Evolutionary conservation across 805 yeast genomes (phyloP), one percentile per base, ranked within the genome.

Genomic region (Yarrowia divulgata): DNA sequence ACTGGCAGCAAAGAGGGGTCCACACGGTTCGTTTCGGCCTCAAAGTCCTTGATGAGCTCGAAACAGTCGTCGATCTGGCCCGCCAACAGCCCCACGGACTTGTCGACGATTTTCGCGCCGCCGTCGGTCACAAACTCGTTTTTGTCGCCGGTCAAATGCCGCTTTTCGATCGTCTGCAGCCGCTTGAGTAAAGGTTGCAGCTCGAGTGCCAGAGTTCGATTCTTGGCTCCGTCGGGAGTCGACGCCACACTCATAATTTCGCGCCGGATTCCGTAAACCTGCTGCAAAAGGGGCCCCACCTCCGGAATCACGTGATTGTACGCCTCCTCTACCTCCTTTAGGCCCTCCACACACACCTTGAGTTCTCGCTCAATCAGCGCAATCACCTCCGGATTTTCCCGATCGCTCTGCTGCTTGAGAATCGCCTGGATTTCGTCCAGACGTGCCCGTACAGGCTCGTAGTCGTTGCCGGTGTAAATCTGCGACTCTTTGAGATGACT

Each of bases 381-480:
- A 70, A 84, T 84, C 73, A 90, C 90, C 71, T 88, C 91, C 23
- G 85, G 82, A 69, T 85, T 83, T 68, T 80, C 82, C 58, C 29
- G 29, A 4, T 74, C 77, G 23, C 74, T 60, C 78, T 79, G 82
- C 58, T 76, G 75, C 52, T 81, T 81, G 42, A 93, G 87, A 70
- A 92, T 91, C 19, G 78, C 80, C 62, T 83, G 79, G 67, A 94
- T 90, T 73, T 92, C 96, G 57, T 80, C 81, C 70, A 95, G 81
- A 71, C 98, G 85, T 67, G 83, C 86, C 70, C 86, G 83, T 64
- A 95, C 90, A 1, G 97, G 97, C 70, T 82, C 81, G 72, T 93
- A 83, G 77, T 95, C 99, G 73, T 90, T 90, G 69, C 86, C 87
- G 0, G 98, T 93, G 78, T 88, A 94, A 23, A 91, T 91, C 69